Conservation (phyloP, 2,329 filamentous ascomycete species). For the Periconia digitata region DNA sequence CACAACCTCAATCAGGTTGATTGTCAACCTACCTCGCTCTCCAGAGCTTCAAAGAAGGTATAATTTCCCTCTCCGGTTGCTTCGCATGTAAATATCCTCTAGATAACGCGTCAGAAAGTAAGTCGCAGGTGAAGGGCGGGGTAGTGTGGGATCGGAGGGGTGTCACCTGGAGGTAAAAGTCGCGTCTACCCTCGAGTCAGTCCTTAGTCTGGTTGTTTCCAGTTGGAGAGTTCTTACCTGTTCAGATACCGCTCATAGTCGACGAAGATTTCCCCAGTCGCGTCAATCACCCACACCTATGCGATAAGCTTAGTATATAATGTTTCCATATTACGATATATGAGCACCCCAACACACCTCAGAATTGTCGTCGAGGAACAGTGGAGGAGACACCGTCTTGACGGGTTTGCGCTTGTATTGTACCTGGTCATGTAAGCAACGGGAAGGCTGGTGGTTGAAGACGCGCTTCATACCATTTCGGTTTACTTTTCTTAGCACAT, state of each 20-base stretch:
- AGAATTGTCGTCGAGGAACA: constrained; percentile 75
- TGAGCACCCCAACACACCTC: constrained; percentile 68
- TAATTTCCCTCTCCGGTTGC: constrained; percentile 91
- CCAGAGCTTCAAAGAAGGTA: constrained; percentile 88
- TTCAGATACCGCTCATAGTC: constrained; percentile 86
- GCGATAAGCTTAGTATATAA: constrained; percentile 27
- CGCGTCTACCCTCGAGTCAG: constrained; percentile 62
- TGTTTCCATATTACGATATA: constrained; percentile 10
- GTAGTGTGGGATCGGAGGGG: constrained; percentile 5
- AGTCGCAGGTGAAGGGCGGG: neutral
- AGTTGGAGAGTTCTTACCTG: constrained; percentile 59
- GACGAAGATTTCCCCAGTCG: constrained; percentile 86
- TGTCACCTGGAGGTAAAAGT: constrained; percentile 90
- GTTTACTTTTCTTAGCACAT: constrained; percentile 24
- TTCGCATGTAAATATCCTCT: constrained; percentile 91
- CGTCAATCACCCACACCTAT: constrained; percentile 87
- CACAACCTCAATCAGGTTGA: neutral
- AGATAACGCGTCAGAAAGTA: constrained; percentile 24
- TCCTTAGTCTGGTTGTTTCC: constrained; percentile 4
- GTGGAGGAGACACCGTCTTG: constrained; percentile 71
- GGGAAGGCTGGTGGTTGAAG: neutral
- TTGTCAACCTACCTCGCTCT: constrained; percentile 74
- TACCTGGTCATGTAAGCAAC: constrained; percentile 65
- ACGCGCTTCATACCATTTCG: constrained; percentile 38
- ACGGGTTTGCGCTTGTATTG: constrained; percentile 96